Conservation (phyloP, 2,329 filamentous ascomycete genomes). For the Akanthomyces lecanii region DNA sequence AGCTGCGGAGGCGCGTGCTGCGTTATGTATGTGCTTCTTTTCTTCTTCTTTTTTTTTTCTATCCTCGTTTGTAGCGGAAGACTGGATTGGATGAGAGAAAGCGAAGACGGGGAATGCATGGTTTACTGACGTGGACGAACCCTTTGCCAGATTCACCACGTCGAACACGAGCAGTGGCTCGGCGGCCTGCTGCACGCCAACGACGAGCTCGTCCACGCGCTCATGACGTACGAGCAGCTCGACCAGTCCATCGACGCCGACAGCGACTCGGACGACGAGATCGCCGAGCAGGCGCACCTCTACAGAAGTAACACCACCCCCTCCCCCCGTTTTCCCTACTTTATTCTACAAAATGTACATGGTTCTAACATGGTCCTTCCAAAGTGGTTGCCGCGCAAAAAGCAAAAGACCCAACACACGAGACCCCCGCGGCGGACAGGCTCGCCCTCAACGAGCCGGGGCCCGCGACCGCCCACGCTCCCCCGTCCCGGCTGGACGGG, state of each 20-base stretch:
- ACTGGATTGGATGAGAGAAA: too few relatives aligned
- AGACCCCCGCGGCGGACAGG: not conserved
- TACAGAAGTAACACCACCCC: conserved; percentile 48
- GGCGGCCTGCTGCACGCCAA: conserved; percentile 90
- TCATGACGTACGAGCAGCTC: conserved; percentile 93
- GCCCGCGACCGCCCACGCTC: not conserved
- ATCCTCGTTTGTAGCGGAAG: too few relatives aligned
- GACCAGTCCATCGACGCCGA: conserved; percentile 79
- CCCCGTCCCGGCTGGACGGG: not conserved
- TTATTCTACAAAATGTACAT: conserved; percentile 22
- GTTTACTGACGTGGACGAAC: too few relatives aligned
- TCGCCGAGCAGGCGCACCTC: conserved; percentile 62
- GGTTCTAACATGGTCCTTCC: not conserved
- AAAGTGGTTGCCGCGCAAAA: conserved; percentile 31
- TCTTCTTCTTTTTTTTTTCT: too few relatives aligned
- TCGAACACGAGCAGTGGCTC: conserved; percentile 88
- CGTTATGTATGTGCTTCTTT: conserved; percentile 59
- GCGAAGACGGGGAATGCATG: too few relatives aligned
- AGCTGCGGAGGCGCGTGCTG: conserved; percentile 75
- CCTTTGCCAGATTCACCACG: conserved; percentile 66
- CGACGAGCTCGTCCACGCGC: conserved; percentile 86
- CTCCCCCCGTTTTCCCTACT: not conserved
- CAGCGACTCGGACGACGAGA: conserved; percentile 65
- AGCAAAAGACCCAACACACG: conserved; percentile 10
- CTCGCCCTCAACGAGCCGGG: conserved; percentile 36